Conservation (phyloP, 495 filamentous ascomycete species). For the Xylaria sp. region DNA sequence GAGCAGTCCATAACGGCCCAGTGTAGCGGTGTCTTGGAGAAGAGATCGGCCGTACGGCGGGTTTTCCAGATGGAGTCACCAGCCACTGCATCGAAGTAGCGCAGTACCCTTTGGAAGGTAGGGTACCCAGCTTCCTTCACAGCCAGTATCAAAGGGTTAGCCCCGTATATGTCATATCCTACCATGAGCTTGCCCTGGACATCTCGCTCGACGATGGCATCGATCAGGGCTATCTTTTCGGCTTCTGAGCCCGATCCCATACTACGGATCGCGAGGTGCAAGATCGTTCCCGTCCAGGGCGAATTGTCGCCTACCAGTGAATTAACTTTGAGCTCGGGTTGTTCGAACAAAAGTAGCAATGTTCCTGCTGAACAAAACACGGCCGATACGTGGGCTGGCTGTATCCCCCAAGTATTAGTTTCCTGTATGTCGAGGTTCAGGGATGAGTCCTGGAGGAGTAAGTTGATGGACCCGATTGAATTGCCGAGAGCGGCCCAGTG, state of each 20-base stretch:
- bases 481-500: background rate
- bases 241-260: slow-evolving; percentile 26
- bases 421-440: background rate
- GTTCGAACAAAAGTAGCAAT: background rate
- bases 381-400: background rate
- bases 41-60: slow-evolving; percentile 20
- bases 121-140: background rate
- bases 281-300: slow-evolving; percentile 21
- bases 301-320: background rate
- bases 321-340: background rate
- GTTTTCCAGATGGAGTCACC: background rate
- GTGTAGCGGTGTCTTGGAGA: slow-evolving; percentile 28
- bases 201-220: slow-evolving; percentile 34
- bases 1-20: slow-evolving; percentile 31
- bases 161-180: background rate
- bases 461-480: background rate
- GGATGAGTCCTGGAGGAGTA: background rate
- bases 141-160: background rate
- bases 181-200: slow-evolving; percentile 21
- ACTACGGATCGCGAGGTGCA: slow-evolving; percentile 25
- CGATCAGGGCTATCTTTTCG: slow-evolving; percentile 29
- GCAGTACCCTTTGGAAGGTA: background rate
- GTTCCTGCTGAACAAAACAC: background rate
- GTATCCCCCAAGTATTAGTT: background rate
- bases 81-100: background rate